Evolutionary conservation across 306 rosid species (phyloP).

Genomic region (Hippophae gyantsensis): DNA sequence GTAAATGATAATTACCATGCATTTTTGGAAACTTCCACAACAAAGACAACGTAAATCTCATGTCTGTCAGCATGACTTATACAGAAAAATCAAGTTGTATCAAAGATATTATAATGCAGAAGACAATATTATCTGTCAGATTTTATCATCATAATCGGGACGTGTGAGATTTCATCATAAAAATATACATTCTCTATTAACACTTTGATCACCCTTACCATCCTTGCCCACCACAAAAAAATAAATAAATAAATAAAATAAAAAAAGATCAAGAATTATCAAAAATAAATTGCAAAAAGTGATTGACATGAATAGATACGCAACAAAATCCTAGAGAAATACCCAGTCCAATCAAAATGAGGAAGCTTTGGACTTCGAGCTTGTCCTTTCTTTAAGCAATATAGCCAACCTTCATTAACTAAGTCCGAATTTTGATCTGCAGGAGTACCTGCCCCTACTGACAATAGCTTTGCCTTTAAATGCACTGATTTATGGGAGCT

Average conservation of each 20-base stretch:
- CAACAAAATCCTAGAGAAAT: constrained; percentile 15
- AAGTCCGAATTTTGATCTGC: constrained; percentile 35
- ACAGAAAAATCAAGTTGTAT: background rate
- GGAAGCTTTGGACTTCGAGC: constrained; percentile 74
- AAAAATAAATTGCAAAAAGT: constrained; percentile 1
- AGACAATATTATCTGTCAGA: no score
- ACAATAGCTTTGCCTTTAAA: constrained; percentile 46
- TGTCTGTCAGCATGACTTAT: no score
- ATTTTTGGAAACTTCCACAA: background rate
- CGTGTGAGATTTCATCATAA: no score
- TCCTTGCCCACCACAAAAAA: background rate
- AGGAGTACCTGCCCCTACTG: constrained; percentile 30
- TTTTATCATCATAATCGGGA: no score
- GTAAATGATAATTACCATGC: background rate
- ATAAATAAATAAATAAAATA: background rate
- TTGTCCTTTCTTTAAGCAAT: constrained; percentile 76
- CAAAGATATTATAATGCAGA: background rate
- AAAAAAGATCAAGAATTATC: constrained; percentile 11
- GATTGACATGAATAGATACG: constrained; percentile 7
- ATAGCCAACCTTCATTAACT: constrained; percentile 61
- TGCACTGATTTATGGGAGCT: constrained; percentile 81
- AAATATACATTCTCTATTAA: no score
- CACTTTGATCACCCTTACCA: no score
- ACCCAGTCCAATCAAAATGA: constrained; percentile 95
- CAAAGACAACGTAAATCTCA: no score